A percentile compares a stretch with the other conserved stretches of the same genome.
phyloP scores from a whole-genome alignment of 768 basidiomycete species.

The Pholiota molesta region DNA sequence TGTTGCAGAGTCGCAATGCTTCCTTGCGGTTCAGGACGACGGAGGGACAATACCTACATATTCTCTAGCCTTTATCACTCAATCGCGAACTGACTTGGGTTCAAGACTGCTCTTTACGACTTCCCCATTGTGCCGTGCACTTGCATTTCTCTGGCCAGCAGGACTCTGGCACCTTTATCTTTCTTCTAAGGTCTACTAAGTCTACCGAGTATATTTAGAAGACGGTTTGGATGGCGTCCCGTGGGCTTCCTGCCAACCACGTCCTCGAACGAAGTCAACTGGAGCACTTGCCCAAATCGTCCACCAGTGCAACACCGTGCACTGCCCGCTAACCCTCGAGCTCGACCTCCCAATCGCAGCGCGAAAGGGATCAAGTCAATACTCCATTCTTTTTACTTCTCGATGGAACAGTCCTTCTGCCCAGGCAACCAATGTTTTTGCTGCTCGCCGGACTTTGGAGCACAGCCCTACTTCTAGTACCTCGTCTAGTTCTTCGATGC shows the following conservation, averaged over 20 bases:
- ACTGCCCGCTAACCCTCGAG: slow-evolving; percentile 13
- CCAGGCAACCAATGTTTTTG: not conserved
- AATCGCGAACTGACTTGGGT: not conserved
- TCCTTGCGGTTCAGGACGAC: slow-evolving; percentile 11
- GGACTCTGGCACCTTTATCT: slow-evolving; percentile 18
- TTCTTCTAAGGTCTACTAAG: slow-evolving; percentile 10
- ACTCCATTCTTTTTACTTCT: not conserved
- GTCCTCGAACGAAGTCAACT: slow-evolving; percentile 16
- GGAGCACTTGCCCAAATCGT: not conserved
- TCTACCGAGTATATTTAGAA: slow-evolving; percentile 5
- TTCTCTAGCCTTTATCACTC: slow-evolving; percentile 2
- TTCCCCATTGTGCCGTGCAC: slow-evolving; percentile 21
- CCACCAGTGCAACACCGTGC: not conserved
- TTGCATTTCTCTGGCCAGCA: slow-evolving; percentile 18
- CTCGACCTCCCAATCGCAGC: slow-evolving; percentile 12
- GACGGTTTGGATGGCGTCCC: slow-evolving; percentile 4
- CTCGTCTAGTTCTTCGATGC: slow-evolving; percentile 37
- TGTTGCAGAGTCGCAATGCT: not conserved
- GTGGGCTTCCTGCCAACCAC: slow-evolving; percentile 28
- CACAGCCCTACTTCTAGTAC: slow-evolving; percentile 25
- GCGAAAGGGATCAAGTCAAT: not conserved
- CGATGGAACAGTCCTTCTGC: not conserved
- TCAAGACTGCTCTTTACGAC: slow-evolving; percentile 7
- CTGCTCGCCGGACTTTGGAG: slow-evolving; percentile 20
- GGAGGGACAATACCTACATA: slow-evolving; percentile 13